Conservation (phyloP, 2,329 filamentous ascomycete species). For the Aspergillus sp. region DNA sequence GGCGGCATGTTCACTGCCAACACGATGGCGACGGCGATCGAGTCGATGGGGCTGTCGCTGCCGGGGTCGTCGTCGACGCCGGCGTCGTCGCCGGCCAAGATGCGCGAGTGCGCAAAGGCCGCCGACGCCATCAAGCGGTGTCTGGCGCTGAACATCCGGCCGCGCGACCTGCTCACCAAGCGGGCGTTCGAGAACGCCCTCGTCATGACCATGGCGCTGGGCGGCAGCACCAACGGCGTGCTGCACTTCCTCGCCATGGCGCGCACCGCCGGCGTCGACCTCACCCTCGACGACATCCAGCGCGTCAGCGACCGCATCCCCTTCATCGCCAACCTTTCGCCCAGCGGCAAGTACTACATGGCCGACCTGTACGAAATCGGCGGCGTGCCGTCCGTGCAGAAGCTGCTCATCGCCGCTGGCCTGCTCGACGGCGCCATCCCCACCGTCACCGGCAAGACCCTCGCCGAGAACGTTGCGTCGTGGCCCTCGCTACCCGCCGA, state of each 20-base stretch:
- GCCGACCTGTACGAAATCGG: conserved; percentile 83
- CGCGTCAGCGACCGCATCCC: conserved; percentile 78
- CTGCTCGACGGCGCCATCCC: conserved; percentile 74
- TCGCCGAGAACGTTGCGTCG: conserved; percentile 74
- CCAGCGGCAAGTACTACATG: conserved; percentile 81
- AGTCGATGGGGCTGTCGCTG: conserved; percentile 80
- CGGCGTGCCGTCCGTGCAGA: conserved; percentile 81
- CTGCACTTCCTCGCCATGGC: conserved; percentile 91
- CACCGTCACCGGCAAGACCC: conserved; percentile 80
- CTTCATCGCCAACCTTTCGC: conserved; percentile 81
- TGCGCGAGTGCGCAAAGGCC: conserved; percentile 78
- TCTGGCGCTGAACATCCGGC: conserved; percentile 79
- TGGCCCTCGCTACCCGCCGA: conserved; percentile 74
- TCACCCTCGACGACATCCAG: conserved; percentile 80
- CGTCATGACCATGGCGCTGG: conserved; percentile 87
- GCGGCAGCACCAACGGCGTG: conserved; percentile 84
- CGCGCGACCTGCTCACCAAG: conserved; percentile 75
- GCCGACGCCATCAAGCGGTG: conserved; percentile 74
- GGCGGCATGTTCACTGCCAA: conserved; percentile 95
- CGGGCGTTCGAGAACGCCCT: conserved; percentile 83
- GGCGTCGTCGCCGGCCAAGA: conserved; percentile 76
- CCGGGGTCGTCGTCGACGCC: conserved; percentile 83
- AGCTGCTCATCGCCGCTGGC: conserved; percentile 73
- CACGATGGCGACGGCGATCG: conserved; percentile 87
- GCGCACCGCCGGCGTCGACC: conserved; percentile 71